phyloP scores from a whole-genome alignment of 2,329 filamentous ascomycete species.

The Venturia aucupariae region DNA sequence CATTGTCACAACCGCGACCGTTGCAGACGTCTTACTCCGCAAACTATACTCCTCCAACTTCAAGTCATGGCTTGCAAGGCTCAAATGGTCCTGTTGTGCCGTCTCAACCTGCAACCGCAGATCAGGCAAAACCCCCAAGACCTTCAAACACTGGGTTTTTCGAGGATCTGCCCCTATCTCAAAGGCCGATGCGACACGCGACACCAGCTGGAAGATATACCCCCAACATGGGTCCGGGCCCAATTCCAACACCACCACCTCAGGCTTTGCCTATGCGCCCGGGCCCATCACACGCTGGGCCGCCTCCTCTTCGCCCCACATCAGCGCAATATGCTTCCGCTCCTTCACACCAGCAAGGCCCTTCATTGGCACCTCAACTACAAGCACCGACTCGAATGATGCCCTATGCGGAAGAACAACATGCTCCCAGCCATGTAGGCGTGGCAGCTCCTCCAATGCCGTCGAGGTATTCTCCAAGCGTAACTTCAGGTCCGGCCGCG shows the following conservation, averaged over 20 bases:
- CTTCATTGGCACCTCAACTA: slow-evolving; percentile 22
- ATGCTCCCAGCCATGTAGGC: not conserved
- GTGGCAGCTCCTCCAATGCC: not conserved
- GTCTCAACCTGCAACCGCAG: not conserved
- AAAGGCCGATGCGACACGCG: slow-evolving; percentile 29
- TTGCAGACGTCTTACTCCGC: slow-evolving; percentile 26
- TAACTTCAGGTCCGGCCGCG: too few species aligned
- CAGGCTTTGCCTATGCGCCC: slow-evolving; percentile 12
- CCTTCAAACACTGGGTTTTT: slow-evolving; percentile 36
- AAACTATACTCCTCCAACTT: slow-evolving; percentile 24
- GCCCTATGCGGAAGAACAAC: slow-evolving; percentile 9
- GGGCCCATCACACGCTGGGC: not conserved
- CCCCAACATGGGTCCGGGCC: slow-evolving; percentile 20
- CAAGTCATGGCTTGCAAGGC: slow-evolving; percentile 28
- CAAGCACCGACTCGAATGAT: slow-evolving; percentile 17
- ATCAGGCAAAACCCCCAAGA: not conserved
- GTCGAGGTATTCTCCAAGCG: slow-evolving; percentile 2
- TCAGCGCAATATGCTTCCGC: slow-evolving; percentile 13
- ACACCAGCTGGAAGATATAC: slow-evolving; percentile 29
- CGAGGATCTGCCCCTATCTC: slow-evolving; percentile 36
- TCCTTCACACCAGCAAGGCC: slow-evolving; percentile 16
- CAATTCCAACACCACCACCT: slow-evolving; percentile 19
- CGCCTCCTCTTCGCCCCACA: not conserved
- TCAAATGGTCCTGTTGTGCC: slow-evolving; percentile 19
- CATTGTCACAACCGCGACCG: slow-evolving; percentile 22